These are phyloP conservation scores for Climacium dendroides DNA, from an alignment of 225 moss, liverwort and hornwort species.

Conservation along the genomic window DNA sequence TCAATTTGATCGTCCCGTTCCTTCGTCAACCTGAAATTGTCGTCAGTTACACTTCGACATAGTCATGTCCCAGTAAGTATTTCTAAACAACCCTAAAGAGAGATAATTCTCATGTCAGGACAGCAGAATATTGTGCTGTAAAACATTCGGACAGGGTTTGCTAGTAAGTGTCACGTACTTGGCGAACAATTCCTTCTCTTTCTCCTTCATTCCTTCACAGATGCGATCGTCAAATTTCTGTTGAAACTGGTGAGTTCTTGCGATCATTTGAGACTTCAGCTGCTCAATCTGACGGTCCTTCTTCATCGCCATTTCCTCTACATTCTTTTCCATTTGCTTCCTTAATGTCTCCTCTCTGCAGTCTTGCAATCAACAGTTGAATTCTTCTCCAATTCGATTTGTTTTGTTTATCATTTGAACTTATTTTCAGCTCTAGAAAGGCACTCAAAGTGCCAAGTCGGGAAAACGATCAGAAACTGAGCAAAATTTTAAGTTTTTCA, in stretches of 20 bases:
- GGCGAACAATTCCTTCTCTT: constrained; percentile 41
- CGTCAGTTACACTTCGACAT: neutral
- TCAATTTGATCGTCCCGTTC: constrained; percentile 90
- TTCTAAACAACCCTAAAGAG: neutral
- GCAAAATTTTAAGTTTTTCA: neutral
- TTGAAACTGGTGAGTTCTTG: constrained; percentile 31
- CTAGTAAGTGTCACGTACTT: neutral
- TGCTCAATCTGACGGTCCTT: constrained; percentile 43
- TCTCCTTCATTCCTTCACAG: constrained; percentile 28
- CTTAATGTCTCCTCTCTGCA: constrained; percentile 53
- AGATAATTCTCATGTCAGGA: neutral
- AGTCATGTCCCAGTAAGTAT: neutral
- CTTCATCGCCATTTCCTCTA: constrained; percentile 36
- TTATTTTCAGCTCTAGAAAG: neutral
- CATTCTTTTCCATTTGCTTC: constrained; percentile 41
- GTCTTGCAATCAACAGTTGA: neutral
- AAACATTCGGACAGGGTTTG: neutral
- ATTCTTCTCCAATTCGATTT: neutral
- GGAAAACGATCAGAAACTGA: neutral
- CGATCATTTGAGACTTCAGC: constrained; percentile 28
- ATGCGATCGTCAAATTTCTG: constrained; percentile 40
- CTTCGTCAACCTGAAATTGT: constrained; percentile 38
- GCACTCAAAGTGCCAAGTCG: neutral
- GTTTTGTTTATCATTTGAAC: neutral
- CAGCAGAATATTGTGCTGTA: neutral